Conservation (phyloP, 129 eudicot species). For the Helianthus annuus region DNA sequence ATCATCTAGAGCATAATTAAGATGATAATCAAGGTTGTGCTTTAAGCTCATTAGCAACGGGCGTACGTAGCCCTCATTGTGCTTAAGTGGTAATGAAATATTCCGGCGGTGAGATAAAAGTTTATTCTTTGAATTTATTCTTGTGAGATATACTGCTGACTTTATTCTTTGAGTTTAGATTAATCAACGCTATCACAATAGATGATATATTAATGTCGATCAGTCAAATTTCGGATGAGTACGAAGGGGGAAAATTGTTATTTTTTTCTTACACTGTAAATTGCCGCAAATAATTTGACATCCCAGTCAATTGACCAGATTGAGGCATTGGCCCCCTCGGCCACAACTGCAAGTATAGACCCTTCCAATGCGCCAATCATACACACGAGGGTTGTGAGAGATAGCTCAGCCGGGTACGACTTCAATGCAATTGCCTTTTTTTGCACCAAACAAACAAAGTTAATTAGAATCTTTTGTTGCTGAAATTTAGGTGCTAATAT, state of each 20-base stretch:
- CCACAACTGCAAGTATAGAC: conserved; percentile 26
- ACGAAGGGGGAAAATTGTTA: neutral
- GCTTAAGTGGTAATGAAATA: too few relatives aligned
- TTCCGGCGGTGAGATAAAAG: too few relatives aligned
- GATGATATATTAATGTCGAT: neutral
- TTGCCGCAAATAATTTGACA: conserved; percentile 28
- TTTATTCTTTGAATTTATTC: too few relatives aligned
- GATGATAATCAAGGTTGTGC: too few relatives aligned
- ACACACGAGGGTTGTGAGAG: conserved; percentile 36
- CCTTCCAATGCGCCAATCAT: conserved; percentile 36
- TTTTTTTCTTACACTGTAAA: conserved; percentile 31
- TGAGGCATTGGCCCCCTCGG: conserved; percentile 17
- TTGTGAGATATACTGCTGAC: neutral
- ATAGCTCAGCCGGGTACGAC: conserved; percentile 26
- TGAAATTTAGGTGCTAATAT: neutral
- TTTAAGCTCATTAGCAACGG: too few relatives aligned
- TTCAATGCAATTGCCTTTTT: conserved; percentile 33
- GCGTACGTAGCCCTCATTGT: too few relatives aligned
- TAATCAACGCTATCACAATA: neutral
- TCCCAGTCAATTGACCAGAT: conserved; percentile 37
- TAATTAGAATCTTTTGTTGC: neutral
- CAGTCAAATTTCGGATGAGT: too few relatives aligned
- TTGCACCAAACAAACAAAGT: neutral
- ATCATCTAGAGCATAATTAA: too few relatives aligned
- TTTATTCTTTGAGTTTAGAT: neutral